These are phyloP conservation scores for Tylopilus felleus DNA, from an alignment of 768 basidiomycete genomes.

Conservation along the genomic window DNA sequence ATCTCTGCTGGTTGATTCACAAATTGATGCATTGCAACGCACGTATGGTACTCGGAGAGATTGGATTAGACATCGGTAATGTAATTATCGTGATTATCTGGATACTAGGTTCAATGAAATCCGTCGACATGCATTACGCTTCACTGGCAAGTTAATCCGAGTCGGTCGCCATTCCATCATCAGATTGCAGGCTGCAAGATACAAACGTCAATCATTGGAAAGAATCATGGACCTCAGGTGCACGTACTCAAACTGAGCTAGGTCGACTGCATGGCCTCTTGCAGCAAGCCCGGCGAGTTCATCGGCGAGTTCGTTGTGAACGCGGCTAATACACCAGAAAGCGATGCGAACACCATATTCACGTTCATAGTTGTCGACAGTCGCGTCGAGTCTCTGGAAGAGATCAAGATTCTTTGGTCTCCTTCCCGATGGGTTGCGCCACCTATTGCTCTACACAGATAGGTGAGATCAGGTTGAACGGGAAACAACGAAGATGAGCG, in stretches of 20 bases:
- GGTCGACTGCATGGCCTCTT: slow-evolving; percentile 2
- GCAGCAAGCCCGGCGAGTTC: slow-evolving; percentile 5
- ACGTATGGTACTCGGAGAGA: too few relatives aligned
- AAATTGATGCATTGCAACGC: too few relatives aligned
- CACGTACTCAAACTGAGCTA: slow-evolving; percentile 2
- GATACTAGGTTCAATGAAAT: too few relatives aligned
- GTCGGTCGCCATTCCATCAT: too few relatives aligned
- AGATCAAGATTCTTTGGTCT: slow-evolving; percentile 19
- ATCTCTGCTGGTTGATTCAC: too few relatives aligned
- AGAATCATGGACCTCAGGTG: too few relatives aligned
- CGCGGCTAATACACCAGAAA: slow-evolving; percentile 14
- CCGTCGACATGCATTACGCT: too few relatives aligned
- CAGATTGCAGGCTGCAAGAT: not conserved
- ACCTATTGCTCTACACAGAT: not conserved
- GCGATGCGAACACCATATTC: slow-evolving; percentile 9
- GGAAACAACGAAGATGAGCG: too few relatives aligned
- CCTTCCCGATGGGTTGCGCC: slow-evolving; percentile 7
- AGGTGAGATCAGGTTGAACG: not conserved
- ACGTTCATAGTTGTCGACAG: slow-evolving; percentile 2
- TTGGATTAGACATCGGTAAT: too few relatives aligned
- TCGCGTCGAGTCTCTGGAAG: slow-evolving; percentile 10
- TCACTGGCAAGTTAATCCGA: too few relatives aligned
- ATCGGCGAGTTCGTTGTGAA: slow-evolving; percentile 14
- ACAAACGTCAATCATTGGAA: not conserved
- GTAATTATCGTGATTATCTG: too few relatives aligned